Conservation (phyloP, 129 eudicot species). For the Gnaphalium uliginosum region DNA sequence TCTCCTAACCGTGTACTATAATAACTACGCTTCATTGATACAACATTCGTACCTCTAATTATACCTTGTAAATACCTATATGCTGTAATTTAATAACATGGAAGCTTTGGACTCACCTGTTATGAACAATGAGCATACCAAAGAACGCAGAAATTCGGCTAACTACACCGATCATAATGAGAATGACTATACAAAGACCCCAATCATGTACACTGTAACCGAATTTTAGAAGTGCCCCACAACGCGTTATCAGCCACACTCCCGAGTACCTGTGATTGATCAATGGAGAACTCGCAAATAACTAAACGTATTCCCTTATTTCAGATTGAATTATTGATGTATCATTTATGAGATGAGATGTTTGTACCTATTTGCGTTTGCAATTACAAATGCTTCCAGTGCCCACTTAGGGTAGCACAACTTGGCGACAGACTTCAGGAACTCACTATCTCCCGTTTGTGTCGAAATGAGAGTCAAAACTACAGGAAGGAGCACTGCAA, state of each 20-base stretch:
- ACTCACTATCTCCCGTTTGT: conserved; percentile 40
- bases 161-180: conserved; percentile 50
- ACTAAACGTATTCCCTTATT: background rate
- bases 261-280: conserved; percentile 63
- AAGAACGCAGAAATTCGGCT: conserved; percentile 62
- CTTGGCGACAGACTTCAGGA: conserved; percentile 49
- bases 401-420: conserved; percentile 94
- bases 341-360: background rate
- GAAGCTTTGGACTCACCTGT: conserved; percentile 42
- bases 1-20: conserved; percentile 7
- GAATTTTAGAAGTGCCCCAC: conserved; percentile 54
- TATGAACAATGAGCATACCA: conserved; percentile 58
- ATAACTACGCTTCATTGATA: conserved; percentile 16
- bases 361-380: conserved; percentile 75
- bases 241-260: conserved; percentile 78
- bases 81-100: conserved; percentile 6
- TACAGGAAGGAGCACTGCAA: conserved; percentile 89
- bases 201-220: conserved; percentile 61
- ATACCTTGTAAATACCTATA: background rate
- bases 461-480: conserved; percentile 80
- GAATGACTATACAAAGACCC: conserved; percentile 53
- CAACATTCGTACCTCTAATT: conserved; percentile 6
- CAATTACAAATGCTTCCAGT: conserved; percentile 83
- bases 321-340: background rate
- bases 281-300: background rate